Base-by-base conservation (phyloP, 164 flowering plant species). In the Buxus sempervirens region DNA sequence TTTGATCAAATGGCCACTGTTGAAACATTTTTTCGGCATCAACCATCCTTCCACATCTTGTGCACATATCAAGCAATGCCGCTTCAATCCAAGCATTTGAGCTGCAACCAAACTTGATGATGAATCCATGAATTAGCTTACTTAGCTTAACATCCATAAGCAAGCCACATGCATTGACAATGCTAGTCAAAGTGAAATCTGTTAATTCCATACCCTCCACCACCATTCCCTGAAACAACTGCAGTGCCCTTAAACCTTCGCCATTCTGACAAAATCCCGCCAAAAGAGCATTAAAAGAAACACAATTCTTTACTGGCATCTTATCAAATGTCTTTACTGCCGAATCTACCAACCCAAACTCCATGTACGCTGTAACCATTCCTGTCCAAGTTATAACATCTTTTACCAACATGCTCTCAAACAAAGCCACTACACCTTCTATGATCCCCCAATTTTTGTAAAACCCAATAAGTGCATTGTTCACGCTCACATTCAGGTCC, bases 1-100 rank as follows among this genome's bases (percentile, higher is more conserved):
- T 71, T 28, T 70, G 58, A 10, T 79, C 68, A 23, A 66, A 63
- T 18, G 80, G 74, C 76, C 83, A 78, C 32, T 58, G 74, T 55
- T 28, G 23, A 57, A 92, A 88, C 73, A 92, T 78, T 77, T 81
- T 87, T 49, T 81, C 74, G 54, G 97, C 97, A 79, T 88, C 89
- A 9, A 23, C 68, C 84, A 89, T 90, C 69, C 88, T 82, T 53
- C 77, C 93, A 78, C 96, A 92, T 75, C 78, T 85, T 18, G 89
- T 81, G 72, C 80, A 90, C 97, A 90, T 92, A 73, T 95, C 96
- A 60, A 90, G 75, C 76, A 92, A 76, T 54, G 97, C 88, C 24
- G 92, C 71, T 77, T 85, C 88, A 55, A 89, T 80, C 78, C 71
- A 71, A 71, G 73, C 74, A 76, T 86, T 85, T 18, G 81, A 80